phyloP scores from a whole-genome alignment of 371 early-diverging fungal species.

The Apophysomyces elegans region DNA sequence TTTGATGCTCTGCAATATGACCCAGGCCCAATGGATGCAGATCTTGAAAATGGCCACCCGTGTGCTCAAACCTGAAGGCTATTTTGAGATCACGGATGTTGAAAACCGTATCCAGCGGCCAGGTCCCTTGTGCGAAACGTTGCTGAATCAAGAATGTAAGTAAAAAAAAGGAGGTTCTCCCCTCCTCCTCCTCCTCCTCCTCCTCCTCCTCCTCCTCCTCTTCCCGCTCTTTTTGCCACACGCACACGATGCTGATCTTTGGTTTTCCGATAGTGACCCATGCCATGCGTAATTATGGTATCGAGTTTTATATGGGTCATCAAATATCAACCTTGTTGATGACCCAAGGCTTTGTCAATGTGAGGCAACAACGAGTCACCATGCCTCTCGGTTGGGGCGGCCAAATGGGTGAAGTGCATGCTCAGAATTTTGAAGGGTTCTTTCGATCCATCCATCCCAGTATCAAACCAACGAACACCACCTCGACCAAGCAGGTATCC shows the following conservation, averaged over 20 bases:
- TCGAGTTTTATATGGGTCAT: constrained; percentile 27
- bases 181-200: constrained; percentile 4
- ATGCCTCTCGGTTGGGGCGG: constrained; percentile 41
- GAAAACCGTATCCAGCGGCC: constrained; percentile 51
- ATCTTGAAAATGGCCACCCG: constrained; percentile 44
- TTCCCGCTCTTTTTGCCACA: not conserved
- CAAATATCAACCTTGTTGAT: constrained; percentile 32
- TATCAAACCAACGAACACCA: constrained; percentile 9
- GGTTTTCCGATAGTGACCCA: constrained; percentile 13
- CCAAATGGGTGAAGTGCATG: constrained; percentile 32
- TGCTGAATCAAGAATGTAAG: constrained; percentile 45
- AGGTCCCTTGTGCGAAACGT: constrained; percentile 45
- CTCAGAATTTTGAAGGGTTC: constrained; percentile 23
- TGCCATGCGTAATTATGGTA: constrained; percentile 16
- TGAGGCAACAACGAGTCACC: constrained; percentile 29
- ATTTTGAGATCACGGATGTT: constrained; percentile 56
- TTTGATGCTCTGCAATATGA: constrained; percentile 44
- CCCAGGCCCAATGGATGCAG: constrained; percentile 35
- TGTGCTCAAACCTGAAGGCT: constrained; percentile 57
- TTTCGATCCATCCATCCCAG: constrained; percentile 25
- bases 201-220: constrained; percentile 8
- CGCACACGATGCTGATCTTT: not conserved
- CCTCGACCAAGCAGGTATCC: constrained; percentile 4
- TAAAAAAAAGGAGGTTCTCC: not conserved
- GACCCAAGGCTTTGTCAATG: constrained; percentile 34